A percentile compares a stretch with the other conserved stretches of the same genome.
These are phyloP conservation scores for Stagonosporopsis chrysanthemi DNA, from an alignment of 2,329 filamentous ascomycete species.

Conservation along the genomic window DNA sequence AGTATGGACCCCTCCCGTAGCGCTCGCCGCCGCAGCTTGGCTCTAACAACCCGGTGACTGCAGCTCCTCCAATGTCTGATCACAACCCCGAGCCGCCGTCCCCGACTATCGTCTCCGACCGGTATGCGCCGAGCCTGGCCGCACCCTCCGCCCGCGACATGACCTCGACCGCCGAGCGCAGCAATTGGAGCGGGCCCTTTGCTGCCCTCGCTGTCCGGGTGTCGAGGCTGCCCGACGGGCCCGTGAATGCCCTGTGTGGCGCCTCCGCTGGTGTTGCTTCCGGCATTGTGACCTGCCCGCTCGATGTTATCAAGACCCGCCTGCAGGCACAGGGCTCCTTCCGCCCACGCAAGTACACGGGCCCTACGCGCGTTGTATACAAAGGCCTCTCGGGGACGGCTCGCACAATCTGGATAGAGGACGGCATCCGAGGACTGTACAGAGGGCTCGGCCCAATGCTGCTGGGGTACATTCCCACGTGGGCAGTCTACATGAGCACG, in stretches of 20 bases:
- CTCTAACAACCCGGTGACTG: slow-evolving; percentile 32
- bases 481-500: slow-evolving; percentile 97
- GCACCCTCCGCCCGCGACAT: slow-evolving; percentile 27
- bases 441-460: slow-evolving; percentile 93
- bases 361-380: slow-evolving; percentile 69
- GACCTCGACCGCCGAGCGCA: slow-evolving; percentile 24
- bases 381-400: slow-evolving; percentile 88
- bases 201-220: slow-evolving; percentile 51
- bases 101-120: slow-evolving; percentile 41
- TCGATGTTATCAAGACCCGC: slow-evolving; percentile 99
- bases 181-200: slow-evolving; percentile 32
- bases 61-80: slow-evolving; percentile 49
- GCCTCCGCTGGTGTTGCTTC: slow-evolving; percentile 91
- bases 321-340: slow-evolving; percentile 94
- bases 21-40: slow-evolving; percentile 6
- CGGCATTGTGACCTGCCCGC: slow-evolving; percentile 91
- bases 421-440: slow-evolving; percentile 90
- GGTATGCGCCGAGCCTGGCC: slow-evolving; percentile 44
- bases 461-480: slow-evolving; percentile 93
- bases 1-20: slow-evolving; percentile 33
- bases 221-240: slow-evolving; percentile 60
- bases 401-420: slow-evolving; percentile 82
- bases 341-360: slow-evolving; percentile 58
- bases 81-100: slow-evolving; percentile 47
- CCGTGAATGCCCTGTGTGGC: slow-evolving; percentile 83